Conservation (phyloP, 768 basidiomycete species). For the Termitomyces sp. region DNA sequence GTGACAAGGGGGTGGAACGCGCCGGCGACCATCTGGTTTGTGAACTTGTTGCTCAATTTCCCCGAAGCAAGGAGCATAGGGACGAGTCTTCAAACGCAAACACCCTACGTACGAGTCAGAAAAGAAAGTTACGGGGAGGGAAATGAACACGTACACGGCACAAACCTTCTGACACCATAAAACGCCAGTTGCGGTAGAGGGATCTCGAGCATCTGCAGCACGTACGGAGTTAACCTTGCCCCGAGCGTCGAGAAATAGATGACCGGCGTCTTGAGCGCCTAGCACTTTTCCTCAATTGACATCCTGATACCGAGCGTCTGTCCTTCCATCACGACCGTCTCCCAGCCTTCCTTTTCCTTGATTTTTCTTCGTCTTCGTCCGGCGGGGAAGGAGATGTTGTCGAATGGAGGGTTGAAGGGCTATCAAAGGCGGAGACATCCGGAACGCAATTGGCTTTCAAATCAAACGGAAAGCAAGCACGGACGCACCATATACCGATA, state of each 20-base stretch:
- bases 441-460: too few relatives aligned
- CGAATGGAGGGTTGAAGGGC: too few relatives aligned
- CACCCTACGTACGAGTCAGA: too few relatives aligned
- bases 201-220: too few relatives aligned
- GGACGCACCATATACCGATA: too few relatives aligned
- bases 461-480: too few relatives aligned
- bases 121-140: too few relatives aligned
- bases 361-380: constrained; percentile 52
- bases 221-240: constrained; percentile 66
- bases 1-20: too few relatives aligned
- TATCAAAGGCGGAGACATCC: too few relatives aligned
- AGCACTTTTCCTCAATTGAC: constrained; percentile 82
- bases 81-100: constrained; percentile 56
- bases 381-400: not conserved
- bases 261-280: constrained; percentile 83
- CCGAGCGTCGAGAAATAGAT: constrained; percentile 72
- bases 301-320: constrained; percentile 74
- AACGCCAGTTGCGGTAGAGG: too few relatives aligned
- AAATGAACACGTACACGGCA: too few relatives aligned
- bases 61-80: constrained; percentile 69
- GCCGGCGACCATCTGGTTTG: constrained; percentile 68
- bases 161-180: not conserved
- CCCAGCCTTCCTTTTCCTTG: constrained; percentile 69
- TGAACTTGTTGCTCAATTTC: constrained; percentile 58
- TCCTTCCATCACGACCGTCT: constrained; percentile 73